A percentile compares a stretch with the other conserved stretches of the same genome.
Evolutionary conservation across 2,329 filamentous ascomycete genomes (phyloP).

Genomic region (Hymenoscyphus infarciens): DNA sequence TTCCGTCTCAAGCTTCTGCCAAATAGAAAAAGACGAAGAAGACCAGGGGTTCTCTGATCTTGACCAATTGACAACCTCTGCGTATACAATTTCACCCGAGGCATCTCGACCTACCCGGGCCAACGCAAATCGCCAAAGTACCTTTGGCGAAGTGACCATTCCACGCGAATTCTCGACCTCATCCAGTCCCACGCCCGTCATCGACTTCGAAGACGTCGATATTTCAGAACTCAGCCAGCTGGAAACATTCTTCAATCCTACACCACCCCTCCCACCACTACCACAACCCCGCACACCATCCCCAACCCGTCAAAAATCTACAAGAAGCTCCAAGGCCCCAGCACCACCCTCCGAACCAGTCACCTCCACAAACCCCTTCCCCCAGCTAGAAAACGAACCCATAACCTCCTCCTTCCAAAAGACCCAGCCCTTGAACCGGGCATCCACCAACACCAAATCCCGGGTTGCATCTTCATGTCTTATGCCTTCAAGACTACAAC

Average conservation of each 20-base stretch:
- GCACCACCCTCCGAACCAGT: neutral
- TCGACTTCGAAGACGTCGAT: neutral
- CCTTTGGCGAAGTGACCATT: neutral
- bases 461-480: neutral
- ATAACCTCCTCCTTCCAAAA: neutral
- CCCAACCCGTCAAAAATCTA: neutral
- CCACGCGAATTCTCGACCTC: neutral
- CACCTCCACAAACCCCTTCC: neutral
- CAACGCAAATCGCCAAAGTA: neutral
- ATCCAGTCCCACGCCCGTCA: neutral
- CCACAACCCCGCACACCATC: neutral
- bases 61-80: neutral
- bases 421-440: neutral
- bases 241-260: constrained; percentile 4
- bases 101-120: neutral
- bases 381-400: neutral
- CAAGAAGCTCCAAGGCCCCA: too few species aligned
- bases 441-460: neutral
- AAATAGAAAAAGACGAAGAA: neutral
- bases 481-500: neutral
- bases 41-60: neutral
- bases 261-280: neutral
- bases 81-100: neutral
- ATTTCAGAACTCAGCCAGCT: constrained; percentile 1
- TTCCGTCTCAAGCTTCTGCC: neutral